These are phyloP conservation scores for Penicillium fimorum DNA, from an alignment of 495 filamentous ascomycete species.

Conservation along the genomic window DNA sequence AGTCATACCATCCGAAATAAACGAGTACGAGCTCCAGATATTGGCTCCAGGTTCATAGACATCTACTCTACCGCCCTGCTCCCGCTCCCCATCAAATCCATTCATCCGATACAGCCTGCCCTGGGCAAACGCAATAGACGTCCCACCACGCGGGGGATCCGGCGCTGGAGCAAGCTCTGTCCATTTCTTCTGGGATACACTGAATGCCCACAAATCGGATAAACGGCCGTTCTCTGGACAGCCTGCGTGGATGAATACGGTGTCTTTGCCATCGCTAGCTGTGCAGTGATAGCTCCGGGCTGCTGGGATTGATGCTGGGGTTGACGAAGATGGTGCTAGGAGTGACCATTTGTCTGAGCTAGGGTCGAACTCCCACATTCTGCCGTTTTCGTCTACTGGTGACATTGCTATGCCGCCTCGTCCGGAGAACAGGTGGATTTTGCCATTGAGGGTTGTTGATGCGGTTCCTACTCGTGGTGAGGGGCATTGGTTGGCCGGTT, in stretches of 20 bases:
- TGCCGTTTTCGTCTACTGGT: constrained; percentile 53
- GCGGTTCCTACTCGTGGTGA: constrained; percentile 52
- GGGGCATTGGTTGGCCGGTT: constrained; percentile 20
- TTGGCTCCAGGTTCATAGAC: constrained; percentile 39
- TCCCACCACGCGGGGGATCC: constrained; percentile 58
- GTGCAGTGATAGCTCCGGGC: constrained; percentile 50
- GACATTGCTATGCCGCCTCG: constrained; percentile 54
- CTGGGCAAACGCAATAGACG: constrained; percentile 56
- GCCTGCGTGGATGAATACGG: constrained; percentile 70
- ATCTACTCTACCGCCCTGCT: constrained; percentile 66
- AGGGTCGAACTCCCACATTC: constrained; percentile 48
- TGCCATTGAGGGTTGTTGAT: constrained; percentile 38
- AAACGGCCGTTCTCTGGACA: constrained; percentile 58
- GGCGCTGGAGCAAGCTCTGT: constrained; percentile 59
- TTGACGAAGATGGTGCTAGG: constrained; percentile 19
- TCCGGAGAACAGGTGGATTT: constrained; percentile 57
- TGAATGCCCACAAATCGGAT: constrained; percentile 71
- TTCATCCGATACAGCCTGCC: constrained; percentile 68
- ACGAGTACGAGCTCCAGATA: constrained; percentile 45
- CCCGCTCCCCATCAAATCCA: constrained; percentile 64
- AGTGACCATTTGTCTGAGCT: constrained; percentile 24
- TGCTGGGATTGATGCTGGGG: constrained; percentile 27
- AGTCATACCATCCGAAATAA: constrained; percentile 46
- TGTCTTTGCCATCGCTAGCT: constrained; percentile 49
- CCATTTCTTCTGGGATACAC: constrained; percentile 58